phyloP scores from a whole-genome alignment of 257 asterid species.

The Salvia splendens region DNA sequence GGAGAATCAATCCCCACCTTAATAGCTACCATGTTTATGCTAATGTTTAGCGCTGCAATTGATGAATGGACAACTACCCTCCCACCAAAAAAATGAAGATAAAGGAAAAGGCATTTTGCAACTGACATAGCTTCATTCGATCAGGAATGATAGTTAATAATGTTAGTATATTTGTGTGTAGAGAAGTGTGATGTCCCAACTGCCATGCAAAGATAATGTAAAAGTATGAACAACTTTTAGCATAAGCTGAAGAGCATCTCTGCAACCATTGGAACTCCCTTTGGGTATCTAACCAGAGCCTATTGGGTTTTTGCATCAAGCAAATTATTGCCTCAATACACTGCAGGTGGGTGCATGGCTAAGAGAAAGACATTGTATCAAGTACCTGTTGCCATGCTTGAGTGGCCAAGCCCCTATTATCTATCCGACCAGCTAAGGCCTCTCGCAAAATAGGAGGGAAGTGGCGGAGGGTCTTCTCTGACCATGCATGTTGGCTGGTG shows the following conservation, averaged over 20 bases:
- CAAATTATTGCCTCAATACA: background rate
- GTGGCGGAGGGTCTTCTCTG: conserved; percentile 89
- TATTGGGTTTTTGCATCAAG: conserved; percentile 5
- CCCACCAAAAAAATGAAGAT: background rate
- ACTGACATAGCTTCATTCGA: background rate
- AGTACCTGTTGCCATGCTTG: conserved; percentile 96
- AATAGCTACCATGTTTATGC: background rate
- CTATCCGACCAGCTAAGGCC: conserved; percentile 78
- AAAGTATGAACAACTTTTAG: background rate
- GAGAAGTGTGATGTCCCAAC: background rate
- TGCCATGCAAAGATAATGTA: background rate
- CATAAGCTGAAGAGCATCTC: conserved; percentile 13
- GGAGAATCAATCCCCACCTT: background rate
- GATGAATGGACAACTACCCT: background rate
- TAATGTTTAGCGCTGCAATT: background rate
- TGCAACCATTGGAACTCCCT: conserved; percentile 2
- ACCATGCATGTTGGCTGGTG: conserved; percentile 98
- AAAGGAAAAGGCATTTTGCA: background rate
- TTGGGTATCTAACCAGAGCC: background rate
- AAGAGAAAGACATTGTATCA: conserved; percentile 14
- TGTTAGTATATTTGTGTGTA: background rate
- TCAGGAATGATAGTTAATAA: background rate
- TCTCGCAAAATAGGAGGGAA: conserved; percentile 88
- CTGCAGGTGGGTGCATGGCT: background rate
- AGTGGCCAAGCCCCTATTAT: conserved; percentile 82